phyloP scores from a whole-genome alignment of 23 red algal genomes.

The Gracilariopsis chorda region DNA sequence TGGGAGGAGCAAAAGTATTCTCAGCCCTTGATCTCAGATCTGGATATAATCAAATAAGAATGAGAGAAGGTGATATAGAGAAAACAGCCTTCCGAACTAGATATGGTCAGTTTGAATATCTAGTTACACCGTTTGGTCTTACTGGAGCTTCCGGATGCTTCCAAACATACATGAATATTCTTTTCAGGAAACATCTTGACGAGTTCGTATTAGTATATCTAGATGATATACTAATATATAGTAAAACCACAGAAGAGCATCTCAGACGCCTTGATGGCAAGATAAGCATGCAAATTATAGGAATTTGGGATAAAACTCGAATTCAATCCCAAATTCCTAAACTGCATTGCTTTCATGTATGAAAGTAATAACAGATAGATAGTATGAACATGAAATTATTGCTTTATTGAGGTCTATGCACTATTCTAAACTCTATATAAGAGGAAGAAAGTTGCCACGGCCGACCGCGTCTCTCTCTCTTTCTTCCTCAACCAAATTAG shows the following conservation, averaged over 20 bases:
- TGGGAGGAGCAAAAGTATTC: constrained; percentile 33
- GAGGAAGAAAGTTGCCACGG: too few species aligned
- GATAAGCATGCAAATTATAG: too few species aligned
- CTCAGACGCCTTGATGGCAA: not conserved
- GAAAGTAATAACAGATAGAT: too few species aligned
- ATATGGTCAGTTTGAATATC: constrained; percentile 41
- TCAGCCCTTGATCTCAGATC: constrained; percentile 38
- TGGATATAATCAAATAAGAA: constrained; percentile 33
- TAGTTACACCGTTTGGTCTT: constrained; percentile 40
- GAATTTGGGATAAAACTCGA: too few species aligned
- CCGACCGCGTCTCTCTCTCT: too few species aligned
- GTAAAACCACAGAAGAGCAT: constrained; percentile 25
- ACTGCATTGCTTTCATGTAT: too few species aligned
- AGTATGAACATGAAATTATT: too few species aligned
- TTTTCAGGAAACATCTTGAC: constrained; percentile 32
- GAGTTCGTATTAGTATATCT: constrained; percentile 26
- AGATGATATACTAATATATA: constrained; percentile 45
- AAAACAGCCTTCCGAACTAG: constrained; percentile 50
- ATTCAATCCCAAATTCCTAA: too few species aligned
- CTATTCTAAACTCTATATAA: too few species aligned
- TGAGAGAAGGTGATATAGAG: not conserved
- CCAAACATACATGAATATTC: constrained; percentile 8
- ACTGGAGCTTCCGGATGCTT: constrained; percentile 27
- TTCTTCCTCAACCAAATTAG: too few species aligned
- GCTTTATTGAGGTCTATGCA: too few species aligned